These are phyloP conservation scores for Glomus cerebriforme DNA, from an alignment of 192 early-diverging fungal species.

Conservation along the genomic window DNA sequence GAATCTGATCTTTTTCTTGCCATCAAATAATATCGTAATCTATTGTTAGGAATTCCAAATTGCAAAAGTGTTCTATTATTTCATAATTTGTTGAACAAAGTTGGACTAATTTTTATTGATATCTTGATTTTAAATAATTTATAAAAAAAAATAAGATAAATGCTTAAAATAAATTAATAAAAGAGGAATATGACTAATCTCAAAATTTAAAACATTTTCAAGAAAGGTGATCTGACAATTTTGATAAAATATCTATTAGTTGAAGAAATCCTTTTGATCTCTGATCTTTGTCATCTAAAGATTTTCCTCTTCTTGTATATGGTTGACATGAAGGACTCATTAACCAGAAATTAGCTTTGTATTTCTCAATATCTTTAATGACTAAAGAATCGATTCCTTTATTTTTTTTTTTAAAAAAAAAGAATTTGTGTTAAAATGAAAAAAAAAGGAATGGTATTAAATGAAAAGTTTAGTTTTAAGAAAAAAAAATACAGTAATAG, in stretches of 20 bases:
- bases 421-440: too few relatives aligned
- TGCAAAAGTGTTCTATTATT: constrained; percentile 70
- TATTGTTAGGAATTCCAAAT: constrained; percentile 77
- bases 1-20: constrained; percentile 34
- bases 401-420: constrained; percentile 28
- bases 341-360: constrained; percentile 81
- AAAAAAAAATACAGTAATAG: constrained; percentile 36
- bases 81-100: constrained; percentile 59
- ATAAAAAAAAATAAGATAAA: not conserved
- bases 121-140: constrained; percentile 60
- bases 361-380: constrained; percentile 50
- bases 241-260: constrained; percentile 61
- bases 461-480: not conserved
- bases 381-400: constrained; percentile 55
- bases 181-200: constrained; percentile 48
- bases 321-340: constrained; percentile 92
- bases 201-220: constrained; percentile 84
- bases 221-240: constrained; percentile 59
- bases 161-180: too few relatives aligned
- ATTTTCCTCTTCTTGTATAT: constrained; percentile 78
- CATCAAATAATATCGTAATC: constrained; percentile 75
- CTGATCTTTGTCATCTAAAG: constrained; percentile 70
- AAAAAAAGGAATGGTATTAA: not conserved
- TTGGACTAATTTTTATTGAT: constrained; percentile 57
- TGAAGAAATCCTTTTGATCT: constrained; percentile 73